A percentile compares a stretch with the other conserved stretches of the same genome.
These are phyloP conservation scores for Escallonia herrerae DNA, from an alignment of 129 eudicot species.

Conservation along the genomic window DNA sequence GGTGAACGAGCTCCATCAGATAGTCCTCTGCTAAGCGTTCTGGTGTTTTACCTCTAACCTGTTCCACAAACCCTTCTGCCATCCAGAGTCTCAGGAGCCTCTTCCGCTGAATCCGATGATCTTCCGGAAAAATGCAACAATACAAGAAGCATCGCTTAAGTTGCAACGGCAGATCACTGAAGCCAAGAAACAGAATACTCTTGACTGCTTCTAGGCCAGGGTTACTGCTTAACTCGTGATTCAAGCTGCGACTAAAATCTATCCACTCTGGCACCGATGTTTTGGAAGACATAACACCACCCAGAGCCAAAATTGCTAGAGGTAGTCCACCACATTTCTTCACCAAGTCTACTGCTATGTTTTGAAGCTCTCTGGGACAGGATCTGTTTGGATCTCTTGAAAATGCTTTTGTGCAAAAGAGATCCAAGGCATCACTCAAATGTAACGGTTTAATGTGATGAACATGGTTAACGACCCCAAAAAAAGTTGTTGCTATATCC, in stretches of 20 bases:
- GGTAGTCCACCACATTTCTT: slow-evolving; percentile 4
- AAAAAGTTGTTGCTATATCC: not conserved
- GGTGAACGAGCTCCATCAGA: slow-evolving; percentile 1
- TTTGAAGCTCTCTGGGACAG: not conserved
- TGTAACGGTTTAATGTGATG: not conserved
- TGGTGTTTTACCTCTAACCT: not conserved
- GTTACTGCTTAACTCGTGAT: not conserved
- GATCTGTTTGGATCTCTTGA: not conserved
- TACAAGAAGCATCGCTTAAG: slow-evolving; percentile 12
- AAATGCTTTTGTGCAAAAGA: not conserved
- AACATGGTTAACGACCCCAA: not conserved
- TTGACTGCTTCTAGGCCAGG: not conserved
- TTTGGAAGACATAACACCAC: slow-evolving; percentile 2
- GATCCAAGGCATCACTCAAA: not conserved
- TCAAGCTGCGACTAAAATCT: not conserved
- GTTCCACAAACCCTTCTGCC: slow-evolving; percentile 13
- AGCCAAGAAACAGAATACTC: not conserved
- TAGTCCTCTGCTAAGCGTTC: slow-evolving; percentile 9
- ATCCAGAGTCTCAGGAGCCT: slow-evolving; percentile 10
- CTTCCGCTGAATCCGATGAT: not conserved
- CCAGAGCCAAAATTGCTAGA: slow-evolving; percentile 1
- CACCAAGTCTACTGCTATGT: not conserved
- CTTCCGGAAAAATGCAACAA: slow-evolving; percentile 14
- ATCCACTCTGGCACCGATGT: not conserved
- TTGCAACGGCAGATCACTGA: not conserved